These are phyloP conservation scores for Globisporangium splendens DNA, from an alignment of 352 stramenopile species.

Conservation along the genomic window DNA sequence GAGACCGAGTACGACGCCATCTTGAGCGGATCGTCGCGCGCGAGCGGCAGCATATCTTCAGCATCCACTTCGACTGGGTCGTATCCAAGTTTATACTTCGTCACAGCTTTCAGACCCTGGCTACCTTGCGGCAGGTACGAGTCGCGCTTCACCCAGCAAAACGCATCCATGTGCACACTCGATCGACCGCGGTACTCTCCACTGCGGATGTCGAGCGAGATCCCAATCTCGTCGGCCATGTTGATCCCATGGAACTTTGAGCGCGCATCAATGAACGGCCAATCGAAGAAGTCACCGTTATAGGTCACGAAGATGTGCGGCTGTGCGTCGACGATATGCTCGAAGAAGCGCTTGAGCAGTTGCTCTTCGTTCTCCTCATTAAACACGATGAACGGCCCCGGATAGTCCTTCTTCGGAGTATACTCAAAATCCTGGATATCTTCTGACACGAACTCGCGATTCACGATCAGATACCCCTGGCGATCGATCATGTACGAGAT, in stretches of 20 bases:
- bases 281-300: constrained; percentile 99
- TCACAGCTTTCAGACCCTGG: constrained; percentile 98
- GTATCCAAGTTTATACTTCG: constrained; percentile 99
- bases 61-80: constrained; percentile 97
- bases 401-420: constrained; percentile 92
- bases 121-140: constrained; percentile 98
- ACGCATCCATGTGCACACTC: constrained; percentile 97
- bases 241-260: constrained; percentile 91
- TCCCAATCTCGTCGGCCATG: constrained; percentile 87
- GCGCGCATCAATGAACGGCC: constrained; percentile 96
- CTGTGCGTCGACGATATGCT: constrained; percentile 87
- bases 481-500: constrained; percentile 99
- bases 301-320: constrained; percentile 99
- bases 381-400: constrained; percentile 94
- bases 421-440: constrained; percentile 99
- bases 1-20: constrained; percentile 99
- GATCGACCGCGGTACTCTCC: constrained; percentile 91
- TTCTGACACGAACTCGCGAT: constrained; percentile 95
- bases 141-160: constrained; percentile 99
- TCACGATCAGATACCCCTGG: constrained; percentile 96
- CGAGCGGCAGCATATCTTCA: constrained; percentile 98
- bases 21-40: constrained; percentile 92
- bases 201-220: constrained; percentile 61
- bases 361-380: constrained; percentile 91
- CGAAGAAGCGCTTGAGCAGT: constrained; percentile 86